These are phyloP conservation scores for Aspergillus jensenii DNA, from an alignment of 2,329 filamentous ascomycete species.

Conservation along the genomic window DNA sequence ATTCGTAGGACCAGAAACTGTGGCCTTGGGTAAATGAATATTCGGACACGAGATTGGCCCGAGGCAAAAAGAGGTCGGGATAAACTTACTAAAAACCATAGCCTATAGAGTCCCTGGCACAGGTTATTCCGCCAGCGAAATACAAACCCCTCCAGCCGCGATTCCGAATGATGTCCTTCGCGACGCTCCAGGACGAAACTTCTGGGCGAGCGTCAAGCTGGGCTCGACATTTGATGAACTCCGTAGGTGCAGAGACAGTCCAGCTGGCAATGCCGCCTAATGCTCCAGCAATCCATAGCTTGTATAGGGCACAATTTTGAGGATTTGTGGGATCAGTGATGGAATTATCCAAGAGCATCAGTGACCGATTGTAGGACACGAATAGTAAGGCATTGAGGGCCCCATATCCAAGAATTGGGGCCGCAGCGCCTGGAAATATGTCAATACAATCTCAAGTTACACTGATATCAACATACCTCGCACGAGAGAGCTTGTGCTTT, in stretches of 20 bases:
- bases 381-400: conserved; percentile 89
- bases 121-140: conserved; percentile 77
- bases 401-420: conserved; percentile 85
- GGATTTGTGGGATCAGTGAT: conserved; percentile 46
- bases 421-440: conserved; percentile 64
- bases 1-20: conserved; percentile 86
- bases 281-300: conserved; percentile 77
- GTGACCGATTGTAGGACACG: conserved; percentile 84
- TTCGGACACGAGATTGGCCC: neutral
- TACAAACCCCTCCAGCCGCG: conserved; percentile 72
- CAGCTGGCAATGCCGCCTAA: conserved; percentile 82
- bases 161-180: conserved; percentile 58
- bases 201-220: conserved; percentile 59
- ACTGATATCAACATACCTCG: conserved; percentile 31
- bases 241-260: conserved; percentile 81
- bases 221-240: conserved; percentile 85
- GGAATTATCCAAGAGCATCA: conserved; percentile 56
- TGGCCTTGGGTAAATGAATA: conserved; percentile 8
- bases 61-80: conserved; percentile 6
- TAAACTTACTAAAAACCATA: conserved; percentile 81
- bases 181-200: conserved; percentile 63
- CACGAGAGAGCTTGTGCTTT: conserved; percentile 37
- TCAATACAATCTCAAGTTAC: conserved; percentile 7
- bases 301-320: conserved; percentile 54
- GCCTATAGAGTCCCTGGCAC: conserved; percentile 80